Evolutionary conservation across 345 rosid species (phyloP).

Genomic region (Excoecaria agallocha): DNA sequence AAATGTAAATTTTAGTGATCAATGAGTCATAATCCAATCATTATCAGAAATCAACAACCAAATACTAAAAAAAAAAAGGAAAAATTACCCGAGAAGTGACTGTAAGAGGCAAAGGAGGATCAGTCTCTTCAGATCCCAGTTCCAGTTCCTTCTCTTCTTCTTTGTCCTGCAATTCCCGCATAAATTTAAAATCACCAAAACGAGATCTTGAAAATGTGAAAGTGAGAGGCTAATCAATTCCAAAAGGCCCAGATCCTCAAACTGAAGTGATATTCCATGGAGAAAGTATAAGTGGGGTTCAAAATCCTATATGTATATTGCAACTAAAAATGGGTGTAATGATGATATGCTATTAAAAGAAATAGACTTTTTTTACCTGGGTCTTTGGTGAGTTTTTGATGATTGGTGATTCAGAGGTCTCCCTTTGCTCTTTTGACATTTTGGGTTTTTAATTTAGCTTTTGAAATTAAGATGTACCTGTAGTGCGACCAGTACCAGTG

Average conservation of each 20-base stretch:
- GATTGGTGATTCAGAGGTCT: conserved; percentile 11
- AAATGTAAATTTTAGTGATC: not conserved
- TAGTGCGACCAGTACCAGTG: not conserved
- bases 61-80: not conserved
- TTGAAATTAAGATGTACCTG: not conserved
- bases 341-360: not conserved
- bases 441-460: not conserved
- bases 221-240: no score
- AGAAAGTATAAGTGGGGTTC: not conserved
- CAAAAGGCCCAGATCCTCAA: conserved; percentile 1
- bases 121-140: conserved; percentile 59
- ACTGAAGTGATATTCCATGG: not conserved
- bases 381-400: conserved; percentile 8
- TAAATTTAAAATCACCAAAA: not conserved
- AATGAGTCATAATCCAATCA: not conserved
- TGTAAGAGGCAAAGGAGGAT: conserved; percentile 71
- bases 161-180: conserved; percentile 48
- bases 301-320: not conserved
- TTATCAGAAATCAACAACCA: not conserved
- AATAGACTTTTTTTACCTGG: conserved; percentile 13
- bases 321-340: not conserved
- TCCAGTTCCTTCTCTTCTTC: conserved; percentile 58
- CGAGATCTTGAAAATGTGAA: not conserved
- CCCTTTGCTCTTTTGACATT: conserved; percentile 20
- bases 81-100: conserved; percentile 84